phyloP scores from a whole-genome alignment of 1,284 basidiomycete species.

The Ustilago trichophora region DNA sequence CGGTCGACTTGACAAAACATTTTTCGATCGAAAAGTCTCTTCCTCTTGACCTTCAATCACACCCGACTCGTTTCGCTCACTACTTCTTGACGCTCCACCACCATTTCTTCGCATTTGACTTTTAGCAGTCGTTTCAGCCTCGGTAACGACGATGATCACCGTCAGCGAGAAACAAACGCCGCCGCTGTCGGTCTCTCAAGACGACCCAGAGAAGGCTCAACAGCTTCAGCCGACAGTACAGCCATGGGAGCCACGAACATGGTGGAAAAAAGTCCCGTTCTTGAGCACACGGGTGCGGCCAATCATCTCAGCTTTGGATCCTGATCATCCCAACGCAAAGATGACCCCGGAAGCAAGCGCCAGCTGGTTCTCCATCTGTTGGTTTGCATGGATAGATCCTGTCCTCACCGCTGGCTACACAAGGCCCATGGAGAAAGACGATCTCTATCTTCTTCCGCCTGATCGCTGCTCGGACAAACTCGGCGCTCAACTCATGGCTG shows the following conservation, averaged over 20 bases:
- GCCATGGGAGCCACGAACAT: slow-evolving; percentile 14
- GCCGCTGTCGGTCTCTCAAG: too few relatives aligned
- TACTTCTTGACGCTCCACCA: too few relatives aligned
- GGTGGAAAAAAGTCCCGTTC: slow-evolving; percentile 29
- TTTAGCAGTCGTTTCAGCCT: too few relatives aligned
- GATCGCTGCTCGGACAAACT: slow-evolving; percentile 2
- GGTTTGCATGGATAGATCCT: slow-evolving; percentile 38
- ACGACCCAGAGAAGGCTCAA: slow-evolving; percentile 10
- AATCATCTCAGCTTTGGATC: slow-evolving; percentile 17
- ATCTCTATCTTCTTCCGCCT: slow-evolving; percentile 27
- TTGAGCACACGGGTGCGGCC: slow-evolving; percentile 11
- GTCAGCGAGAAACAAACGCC: too few relatives aligned
- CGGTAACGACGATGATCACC: too few relatives aligned
- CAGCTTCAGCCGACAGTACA: slow-evolving; percentile 3
- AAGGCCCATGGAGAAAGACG: slow-evolving; percentile 35
- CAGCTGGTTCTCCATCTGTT: slow-evolving; percentile 21
- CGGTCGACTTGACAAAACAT: too few relatives aligned
- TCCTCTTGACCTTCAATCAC: too few relatives aligned
- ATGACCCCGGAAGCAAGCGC: slow-evolving; percentile 32
- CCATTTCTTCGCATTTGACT: too few relatives aligned
- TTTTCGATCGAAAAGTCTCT: too few relatives aligned
- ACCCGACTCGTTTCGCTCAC: too few relatives aligned
- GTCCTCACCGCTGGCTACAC: slow-evolving; percentile 43
- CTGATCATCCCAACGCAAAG: slow-evolving; percentile 8
- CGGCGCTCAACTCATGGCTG: slow-evolving; percentile 3